Conservation (phyloP, 495 filamentous ascomycete species). For the Penicillium parvum region DNA sequence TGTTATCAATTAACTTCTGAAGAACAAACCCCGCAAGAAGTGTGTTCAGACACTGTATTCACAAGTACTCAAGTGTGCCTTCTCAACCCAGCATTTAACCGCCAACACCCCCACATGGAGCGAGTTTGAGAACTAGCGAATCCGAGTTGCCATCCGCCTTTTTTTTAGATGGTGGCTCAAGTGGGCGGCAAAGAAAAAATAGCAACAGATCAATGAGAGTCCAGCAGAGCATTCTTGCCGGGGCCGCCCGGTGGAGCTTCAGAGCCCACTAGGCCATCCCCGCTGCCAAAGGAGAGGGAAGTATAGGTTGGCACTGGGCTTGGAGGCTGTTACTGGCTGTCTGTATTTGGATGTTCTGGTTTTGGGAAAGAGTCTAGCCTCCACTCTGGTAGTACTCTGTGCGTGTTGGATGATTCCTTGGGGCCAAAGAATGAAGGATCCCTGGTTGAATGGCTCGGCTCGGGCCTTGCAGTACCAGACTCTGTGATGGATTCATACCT, state of each 20-base stretch:
- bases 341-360: not conserved
- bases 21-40: no score
- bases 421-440: not conserved
- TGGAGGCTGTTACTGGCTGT: not conserved
- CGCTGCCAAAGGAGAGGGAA: constrained; percentile 4
- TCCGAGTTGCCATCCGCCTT: constrained; percentile 4
- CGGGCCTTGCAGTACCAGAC: constrained; percentile 28
- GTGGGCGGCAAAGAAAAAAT: constrained; percentile 5
- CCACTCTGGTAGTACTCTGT: not conserved
- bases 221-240: constrained; percentile 11
- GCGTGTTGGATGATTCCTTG: not conserved
- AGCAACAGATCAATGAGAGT: constrained; percentile 11
- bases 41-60: constrained; percentile 1
- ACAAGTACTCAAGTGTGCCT: constrained; percentile 5
- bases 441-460: constrained; percentile 18
- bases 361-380: not conserved
- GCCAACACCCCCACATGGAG: constrained; percentile 19
- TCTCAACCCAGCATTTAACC: constrained; percentile 8
- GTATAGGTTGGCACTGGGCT: not conserved
- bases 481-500: constrained; percentile 12
- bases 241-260: constrained; percentile 12
- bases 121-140: constrained; percentile 11
- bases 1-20: no score
- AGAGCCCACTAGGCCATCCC: constrained; percentile 11
- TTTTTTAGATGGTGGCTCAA: constrained; percentile 22